These are phyloP conservation scores for Eutypa lata DNA, from an alignment of 2,329 filamentous ascomycete genomes.

Conservation along the genomic window DNA sequence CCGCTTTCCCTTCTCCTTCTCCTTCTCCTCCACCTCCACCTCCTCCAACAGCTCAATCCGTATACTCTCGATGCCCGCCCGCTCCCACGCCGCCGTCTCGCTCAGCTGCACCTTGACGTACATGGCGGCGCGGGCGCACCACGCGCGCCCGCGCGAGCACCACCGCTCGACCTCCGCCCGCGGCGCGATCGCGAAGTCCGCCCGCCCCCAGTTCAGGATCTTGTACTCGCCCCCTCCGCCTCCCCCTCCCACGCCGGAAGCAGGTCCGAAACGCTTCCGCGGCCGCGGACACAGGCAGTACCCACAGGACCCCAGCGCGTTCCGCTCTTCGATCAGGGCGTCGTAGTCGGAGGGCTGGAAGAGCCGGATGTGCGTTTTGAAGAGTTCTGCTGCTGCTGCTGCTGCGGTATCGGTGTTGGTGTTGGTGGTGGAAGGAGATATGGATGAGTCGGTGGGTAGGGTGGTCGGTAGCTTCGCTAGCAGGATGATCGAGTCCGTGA, in stretches of 20 bases:
- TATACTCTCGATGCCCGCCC: constrained; percentile 56
- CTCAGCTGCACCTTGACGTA: constrained; percentile 87
- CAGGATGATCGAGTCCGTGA: constrained; percentile 68
- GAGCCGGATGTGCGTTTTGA: constrained; percentile 63
- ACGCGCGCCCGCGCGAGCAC: constrained; percentile 63
- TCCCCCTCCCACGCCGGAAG: too few relatives aligned
- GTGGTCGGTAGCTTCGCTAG: constrained; percentile 60
- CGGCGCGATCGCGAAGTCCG: constrained; percentile 65
- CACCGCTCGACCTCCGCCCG: constrained; percentile 76
- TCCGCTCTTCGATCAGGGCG: constrained; percentile 82
- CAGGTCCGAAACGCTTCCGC: constrained; percentile 57
- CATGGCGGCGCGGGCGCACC: constrained; percentile 73
- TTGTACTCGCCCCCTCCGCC: constrained; percentile 61
- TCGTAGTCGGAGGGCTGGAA: constrained; percentile 92
- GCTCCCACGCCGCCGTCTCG: constrained; percentile 82
- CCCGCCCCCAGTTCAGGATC: constrained; percentile 51
- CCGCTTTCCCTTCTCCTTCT: constrained; percentile 33
- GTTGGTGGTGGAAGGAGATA: constrained; percentile 13
- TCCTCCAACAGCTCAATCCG: constrained; percentile 67
- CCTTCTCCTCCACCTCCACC: constrained; percentile 44
- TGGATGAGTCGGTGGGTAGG: constrained; percentile 19
- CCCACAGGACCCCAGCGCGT: constrained; percentile 77
- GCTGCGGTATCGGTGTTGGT: constrained; percentile 45
- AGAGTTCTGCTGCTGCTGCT: constrained; percentile 57
- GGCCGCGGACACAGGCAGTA: constrained; percentile 73